Base-by-base conservation (phyloP, 257 asterid species). In the Echium plantagineum region DNA sequence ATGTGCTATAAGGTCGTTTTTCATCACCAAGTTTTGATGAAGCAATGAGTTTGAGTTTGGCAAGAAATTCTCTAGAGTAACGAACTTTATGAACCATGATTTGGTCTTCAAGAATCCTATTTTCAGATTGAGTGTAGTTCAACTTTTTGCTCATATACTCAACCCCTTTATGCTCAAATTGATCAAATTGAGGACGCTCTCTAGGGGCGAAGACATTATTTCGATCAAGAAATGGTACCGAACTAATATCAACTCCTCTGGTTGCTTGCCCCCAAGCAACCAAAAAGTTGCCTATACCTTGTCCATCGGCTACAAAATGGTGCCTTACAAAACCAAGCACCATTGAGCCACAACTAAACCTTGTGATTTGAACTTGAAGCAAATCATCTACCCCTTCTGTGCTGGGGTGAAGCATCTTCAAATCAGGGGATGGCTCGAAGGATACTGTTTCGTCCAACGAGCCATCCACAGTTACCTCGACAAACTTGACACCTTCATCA, bases 191-290 rank as follows among this genome's bases (percentile, higher is more conserved):
- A 1, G 94, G 94, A 35, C 86, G 84, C 17, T 72, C 51, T 6
- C 90, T 72, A 5, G 90, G 85, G 17, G 72, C 32, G 80, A 90
- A 86, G n/a, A 83, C 15, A 42, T 42, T 77, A 0, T 77, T 62
- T 1, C 94, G 86, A 49, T 83, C 94, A 17, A 55, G 83, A 1
- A 71, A 71, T 0, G 97, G 96, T 1, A 72, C 61, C 1, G 84
- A 85, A 19, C 49, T 58, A 10, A 78, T 75, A 0, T 69, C 68
- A 3, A 75, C 64, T 3, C 80, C 94, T 0, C 84, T 75, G 17
- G 85, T 76, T 6, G 94, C 90, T 53, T 75, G 77, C 15, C 97
- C 96, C 97, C 96, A 86, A n/a, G 97, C 87, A 52, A 86, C 90
- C 53, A 86, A 55, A 49, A 90, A 90, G 46, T 70, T 83, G 61